Base-by-base conservation (phyloP, 2,329 filamentous ascomycete species). In the Aspergillus sojae region DNA sequence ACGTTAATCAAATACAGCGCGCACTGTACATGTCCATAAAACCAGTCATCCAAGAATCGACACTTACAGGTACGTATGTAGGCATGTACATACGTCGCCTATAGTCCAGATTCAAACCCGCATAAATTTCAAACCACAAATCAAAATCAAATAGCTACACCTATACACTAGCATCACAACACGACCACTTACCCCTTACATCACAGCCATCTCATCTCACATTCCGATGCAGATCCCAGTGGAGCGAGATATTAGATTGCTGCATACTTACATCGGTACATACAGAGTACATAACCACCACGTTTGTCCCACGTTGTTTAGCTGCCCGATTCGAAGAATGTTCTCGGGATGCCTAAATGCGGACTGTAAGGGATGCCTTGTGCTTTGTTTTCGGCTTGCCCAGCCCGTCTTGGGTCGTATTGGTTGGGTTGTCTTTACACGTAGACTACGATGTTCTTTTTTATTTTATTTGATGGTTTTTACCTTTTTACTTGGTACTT, bases 311-410 rank as follows among this genome's bases (percentile, higher is more conserved):
- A 55, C 52, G 52, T 55, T 55, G 52, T 2, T 26, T n/a, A 9
- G 9, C 14, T 21, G 7, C 34, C 30, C 52, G 32, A 19, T 55
- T 28, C 52, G 52, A 54, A 54, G 52, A 54, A 54, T 54, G 32
- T 54, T 54, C 52, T 54, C 52, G 52, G 30, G 52, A 54, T 54
- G 52, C 52, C 52, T 54, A 36, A 54, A 54, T 54, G 52, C 52
- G 52, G 52, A 16, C 30, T 14, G 52, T 21, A 54, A 54, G 52
- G 52, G 48, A 19, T 11, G 7, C n/a, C 10, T 43, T 16, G 4
- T 21, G 30, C 45, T 28, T 48, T 48, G 45, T 48, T 48, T 50
- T 50, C 46, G 46, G 46, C 23, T 28, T 50, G 46, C 46, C 26
- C 26, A 26, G 14, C 26, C 46, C 46, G 23, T 50, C 46, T 54